A percentile compares a stretch with the other conserved stretches of the same genome.
phyloP scores from a whole-genome alignment of 2,329 filamentous ascomycete species.

The Arthrobotrys sphaeroides region DNA sequence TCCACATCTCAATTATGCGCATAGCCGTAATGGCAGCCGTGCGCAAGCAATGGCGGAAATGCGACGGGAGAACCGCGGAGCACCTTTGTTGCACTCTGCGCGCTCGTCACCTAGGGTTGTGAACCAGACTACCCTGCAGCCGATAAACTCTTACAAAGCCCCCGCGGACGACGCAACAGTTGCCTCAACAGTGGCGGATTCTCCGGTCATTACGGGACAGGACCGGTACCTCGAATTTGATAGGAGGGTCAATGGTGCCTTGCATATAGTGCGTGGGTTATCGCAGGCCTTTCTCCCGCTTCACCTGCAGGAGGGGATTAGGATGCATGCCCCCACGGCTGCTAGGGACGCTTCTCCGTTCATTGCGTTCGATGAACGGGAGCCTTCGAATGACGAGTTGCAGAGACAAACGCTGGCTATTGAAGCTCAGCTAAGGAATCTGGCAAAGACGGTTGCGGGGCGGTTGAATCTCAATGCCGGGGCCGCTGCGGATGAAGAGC shows the following conservation, averaged over 20 bases:
- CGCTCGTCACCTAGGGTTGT: conserved; percentile 34
- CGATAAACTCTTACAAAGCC: conserved; percentile 13
- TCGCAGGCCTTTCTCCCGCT: conserved; percentile 45
- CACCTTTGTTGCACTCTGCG: conserved; percentile 19
- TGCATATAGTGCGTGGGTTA: conserved; percentile 38
- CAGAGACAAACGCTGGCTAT: conserved; percentile 38
- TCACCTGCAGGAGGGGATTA: conserved; percentile 38
- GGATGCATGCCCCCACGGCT: conserved; percentile 16
- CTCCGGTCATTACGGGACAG: conserved; percentile 33
- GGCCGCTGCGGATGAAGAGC: conserved; percentile 13
- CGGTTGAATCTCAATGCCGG: conserved; percentile 21
- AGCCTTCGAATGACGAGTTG: conserved; percentile 43
- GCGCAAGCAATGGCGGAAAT: conserved; percentile 24
- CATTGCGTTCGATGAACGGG: conserved; percentile 42
- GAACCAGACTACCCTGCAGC: conserved; percentile 15
- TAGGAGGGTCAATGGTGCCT: conserved; percentile 41
- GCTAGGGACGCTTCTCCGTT: conserved; percentile 28
- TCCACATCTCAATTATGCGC: conserved; percentile 23
- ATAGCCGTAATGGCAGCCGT: conserved; percentile 14
- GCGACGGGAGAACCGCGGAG: conserved; percentile 29
- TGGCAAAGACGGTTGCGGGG: conserved; percentile 33
- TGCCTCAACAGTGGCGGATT: conserved; percentile 40
- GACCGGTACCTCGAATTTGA: conserved; percentile 44
- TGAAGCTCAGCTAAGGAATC: conserved; percentile 35
- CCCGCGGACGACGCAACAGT: conserved; percentile 32